Conservation (phyloP, 225 moss, liverwort and hornwort species). For the Bryum argenteum region DNA sequence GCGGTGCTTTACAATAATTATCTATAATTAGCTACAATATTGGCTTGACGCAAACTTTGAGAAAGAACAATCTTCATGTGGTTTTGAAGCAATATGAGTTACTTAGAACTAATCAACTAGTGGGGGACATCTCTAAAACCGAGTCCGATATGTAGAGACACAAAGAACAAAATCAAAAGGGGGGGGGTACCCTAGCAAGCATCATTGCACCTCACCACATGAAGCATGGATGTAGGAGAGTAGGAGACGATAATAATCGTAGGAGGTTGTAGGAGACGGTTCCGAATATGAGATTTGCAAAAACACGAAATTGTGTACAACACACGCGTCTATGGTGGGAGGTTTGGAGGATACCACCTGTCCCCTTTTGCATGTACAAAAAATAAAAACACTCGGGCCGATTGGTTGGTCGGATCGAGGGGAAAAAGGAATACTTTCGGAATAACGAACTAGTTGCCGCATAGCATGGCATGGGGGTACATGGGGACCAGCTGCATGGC, state of each 20-base stretch:
- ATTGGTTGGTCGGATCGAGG: too few species aligned
- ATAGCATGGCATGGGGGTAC: neutral
- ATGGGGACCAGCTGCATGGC: slow-evolving; percentile 4
- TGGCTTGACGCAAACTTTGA: too few species aligned
- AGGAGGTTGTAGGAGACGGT: slow-evolving; percentile 4
- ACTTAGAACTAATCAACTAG: too few species aligned
- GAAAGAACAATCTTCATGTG: too few species aligned
- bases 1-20: too few species aligned
- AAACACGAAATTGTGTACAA: too few species aligned
- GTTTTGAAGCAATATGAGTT: too few species aligned
- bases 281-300: neutral
- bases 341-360: neutral
- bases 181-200: neutral
- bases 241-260: neutral
- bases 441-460: neutral
- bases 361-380: neutral
- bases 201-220: too few species aligned
- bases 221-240: neutral
- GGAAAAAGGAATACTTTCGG: neutral
- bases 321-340: neutral
- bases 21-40: too few species aligned
- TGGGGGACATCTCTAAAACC: neutral
- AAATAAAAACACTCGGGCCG: neutral
- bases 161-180: neutral
- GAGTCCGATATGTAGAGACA: neutral